These are phyloP conservation scores for Phytopythium helicoides DNA, from an alignment of 352 stramenopile species.

Conservation along the genomic window DNA sequence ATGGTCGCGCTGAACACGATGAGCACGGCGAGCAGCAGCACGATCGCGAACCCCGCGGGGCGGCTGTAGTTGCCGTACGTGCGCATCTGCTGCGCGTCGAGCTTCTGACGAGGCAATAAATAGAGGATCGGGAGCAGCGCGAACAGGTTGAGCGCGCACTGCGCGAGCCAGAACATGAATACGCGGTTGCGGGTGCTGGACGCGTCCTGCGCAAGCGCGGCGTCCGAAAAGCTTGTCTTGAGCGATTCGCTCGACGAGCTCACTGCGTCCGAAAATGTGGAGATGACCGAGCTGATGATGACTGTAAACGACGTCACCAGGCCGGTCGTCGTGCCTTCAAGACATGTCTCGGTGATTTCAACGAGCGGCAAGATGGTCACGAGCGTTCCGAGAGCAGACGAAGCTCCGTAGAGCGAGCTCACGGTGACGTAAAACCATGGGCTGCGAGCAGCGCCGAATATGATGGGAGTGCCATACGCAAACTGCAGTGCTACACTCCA, in stretches of 20 bases:
- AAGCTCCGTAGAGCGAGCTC: conserved; percentile 39
- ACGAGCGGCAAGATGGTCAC: conserved; percentile 64
- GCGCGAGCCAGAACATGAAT: conserved; percentile 40
- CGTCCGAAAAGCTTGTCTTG: conserved; percentile 31
- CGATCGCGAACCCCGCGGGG: conserved; percentile 32
- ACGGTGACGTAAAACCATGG: conserved; percentile 50
- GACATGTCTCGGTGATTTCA: conserved; percentile 70
- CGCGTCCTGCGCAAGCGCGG: conserved; percentile 27
- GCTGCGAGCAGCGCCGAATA: conserved; percentile 42
- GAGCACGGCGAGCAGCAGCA: conserved; percentile 38
- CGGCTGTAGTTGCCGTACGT: conserved; percentile 49
- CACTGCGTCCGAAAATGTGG: conserved; percentile 59
- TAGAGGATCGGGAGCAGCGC: conserved; percentile 54
- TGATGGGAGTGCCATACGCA: conserved; percentile 35
- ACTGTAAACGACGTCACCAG: conserved; percentile 59
- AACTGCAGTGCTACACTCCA: conserved; percentile 33
- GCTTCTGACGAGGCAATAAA: conserved; percentile 67
- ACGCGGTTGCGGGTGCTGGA: conserved; percentile 29
- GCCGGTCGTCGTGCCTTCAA: conserved; percentile 66
- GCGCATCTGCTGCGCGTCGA: conserved; percentile 61
- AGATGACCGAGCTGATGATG: conserved; percentile 59
- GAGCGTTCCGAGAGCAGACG: conserved; percentile 32
- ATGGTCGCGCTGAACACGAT: conserved; percentile 37
- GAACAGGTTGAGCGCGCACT: conserved; percentile 49
- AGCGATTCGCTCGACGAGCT: conserved; percentile 42